phyloP scores from a whole-genome alignment of 345 rosid species.

The Ceriops tagal region DNA sequence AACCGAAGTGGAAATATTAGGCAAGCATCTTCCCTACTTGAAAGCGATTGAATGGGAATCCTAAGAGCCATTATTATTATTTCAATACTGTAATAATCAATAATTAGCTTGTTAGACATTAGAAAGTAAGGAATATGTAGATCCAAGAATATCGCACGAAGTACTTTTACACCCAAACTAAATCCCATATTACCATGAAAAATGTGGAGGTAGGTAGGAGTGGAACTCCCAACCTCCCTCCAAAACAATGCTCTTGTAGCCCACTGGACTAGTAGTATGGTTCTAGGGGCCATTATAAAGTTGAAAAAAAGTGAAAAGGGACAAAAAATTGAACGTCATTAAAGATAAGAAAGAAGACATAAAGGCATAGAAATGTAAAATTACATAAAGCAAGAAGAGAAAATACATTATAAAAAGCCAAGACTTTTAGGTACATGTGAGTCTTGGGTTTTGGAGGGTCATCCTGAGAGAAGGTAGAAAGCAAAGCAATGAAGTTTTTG shows the following conservation, averaged over 20 bases:
- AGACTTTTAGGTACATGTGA: constrained; percentile 2
- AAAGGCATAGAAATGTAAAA: not conserved
- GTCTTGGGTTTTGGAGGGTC: not conserved
- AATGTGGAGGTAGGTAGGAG: not conserved
- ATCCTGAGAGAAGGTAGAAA: constrained; percentile 10
- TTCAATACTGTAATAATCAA: not conserved
- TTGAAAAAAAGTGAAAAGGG: not conserved
- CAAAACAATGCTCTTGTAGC: too few species aligned
- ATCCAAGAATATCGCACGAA: too few species aligned
- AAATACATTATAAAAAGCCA: not conserved
- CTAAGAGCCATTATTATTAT: constrained; percentile 16
- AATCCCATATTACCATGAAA: too few species aligned
- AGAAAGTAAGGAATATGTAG: too few species aligned
- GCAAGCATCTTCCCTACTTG: constrained; percentile 32
- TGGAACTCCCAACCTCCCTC: not conserved
- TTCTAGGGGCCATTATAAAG: too few species aligned
- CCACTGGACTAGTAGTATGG: not conserved
- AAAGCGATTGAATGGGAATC: constrained; percentile 62
- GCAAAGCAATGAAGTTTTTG: constrained; percentile 69
- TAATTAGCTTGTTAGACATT: not conserved
- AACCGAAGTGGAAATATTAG: constrained; percentile 30
- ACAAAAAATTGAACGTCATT: constrained; percentile 20
- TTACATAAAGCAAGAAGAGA: too few species aligned
- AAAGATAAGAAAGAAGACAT: constrained; percentile 23
- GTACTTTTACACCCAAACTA: too few species aligned